A percentile compares a stretch with the other conserved stretches of the same genome.
These are phyloP conservation scores for Acer saccharum DNA, from an alignment of 345 rosid genomes.

Conservation along the genomic window DNA sequence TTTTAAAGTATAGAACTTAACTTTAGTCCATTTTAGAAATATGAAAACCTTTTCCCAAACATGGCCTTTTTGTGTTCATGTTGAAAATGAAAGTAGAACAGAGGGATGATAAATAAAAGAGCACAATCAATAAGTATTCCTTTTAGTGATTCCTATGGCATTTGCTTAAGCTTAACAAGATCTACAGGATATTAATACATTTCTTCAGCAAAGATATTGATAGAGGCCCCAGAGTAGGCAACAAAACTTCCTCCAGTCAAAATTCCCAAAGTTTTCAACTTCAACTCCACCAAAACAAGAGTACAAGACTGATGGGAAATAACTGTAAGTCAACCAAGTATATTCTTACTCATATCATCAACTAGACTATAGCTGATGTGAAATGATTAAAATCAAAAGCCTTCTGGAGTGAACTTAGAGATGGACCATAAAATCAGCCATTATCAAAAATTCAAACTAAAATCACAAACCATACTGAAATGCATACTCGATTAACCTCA, in stretches of 20 bases:
- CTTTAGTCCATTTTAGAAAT: background rate
- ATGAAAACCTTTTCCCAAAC: background rate
- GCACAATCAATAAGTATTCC: background rate
- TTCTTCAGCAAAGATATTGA: background rate
- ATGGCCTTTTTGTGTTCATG: background rate
- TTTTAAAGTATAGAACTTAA: too few species aligned
- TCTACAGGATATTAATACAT: background rate
- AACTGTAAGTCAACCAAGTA: background rate
- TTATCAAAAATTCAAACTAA: background rate
- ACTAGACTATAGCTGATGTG: background rate
- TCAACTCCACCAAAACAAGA: background rate
- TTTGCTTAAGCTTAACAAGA: background rate
- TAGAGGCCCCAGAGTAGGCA: background rate
- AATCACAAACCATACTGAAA: background rate
- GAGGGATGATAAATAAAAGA: background rate
- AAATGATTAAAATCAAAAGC: background rate
- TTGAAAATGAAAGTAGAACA: background rate
- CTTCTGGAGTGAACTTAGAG: too few species aligned
- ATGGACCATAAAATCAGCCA: background rate
- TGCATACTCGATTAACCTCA: background rate
- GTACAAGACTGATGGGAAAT: background rate
- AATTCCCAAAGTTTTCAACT: background rate
- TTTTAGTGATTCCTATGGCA: background rate
- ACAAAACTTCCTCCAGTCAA: background rate
- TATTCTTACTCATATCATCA: slow-evolving; percentile 3